phyloP scores from a whole-genome alignment of 352 stramenopile genomes.

The Phytophthora parvispora region DNA sequence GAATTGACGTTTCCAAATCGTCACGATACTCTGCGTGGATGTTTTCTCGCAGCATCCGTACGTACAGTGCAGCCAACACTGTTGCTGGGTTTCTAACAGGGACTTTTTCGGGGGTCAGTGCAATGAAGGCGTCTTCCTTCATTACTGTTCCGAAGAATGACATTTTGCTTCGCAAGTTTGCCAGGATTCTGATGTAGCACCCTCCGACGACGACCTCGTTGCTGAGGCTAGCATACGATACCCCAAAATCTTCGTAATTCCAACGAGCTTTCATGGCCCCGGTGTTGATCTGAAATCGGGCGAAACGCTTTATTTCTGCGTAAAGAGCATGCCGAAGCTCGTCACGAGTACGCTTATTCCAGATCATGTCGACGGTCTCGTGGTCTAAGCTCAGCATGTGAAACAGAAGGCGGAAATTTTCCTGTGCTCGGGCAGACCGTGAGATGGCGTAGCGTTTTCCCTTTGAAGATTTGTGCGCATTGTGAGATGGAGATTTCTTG shows the following conservation, averaged over 20 bases:
- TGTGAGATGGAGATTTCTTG: slow-evolving; percentile 23
- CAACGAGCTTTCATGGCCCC: slow-evolving; percentile 88
- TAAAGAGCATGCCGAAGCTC: slow-evolving; percentile 92
- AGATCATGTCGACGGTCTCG: slow-evolving; percentile 94
- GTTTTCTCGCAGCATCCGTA: slow-evolving; percentile 81
- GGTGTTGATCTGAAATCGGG: slow-evolving; percentile 73
- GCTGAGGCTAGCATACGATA: slow-evolving; percentile 92
- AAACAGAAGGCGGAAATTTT: slow-evolving; percentile 98
- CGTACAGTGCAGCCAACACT: slow-evolving; percentile 73
- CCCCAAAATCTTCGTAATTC: slow-evolving; percentile 97
- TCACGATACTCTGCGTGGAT: slow-evolving; percentile 74
- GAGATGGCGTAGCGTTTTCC: slow-evolving; percentile 23
- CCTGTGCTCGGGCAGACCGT: slow-evolving; percentile 44
- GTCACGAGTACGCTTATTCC: slow-evolving; percentile 91
- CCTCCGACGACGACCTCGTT: slow-evolving; percentile 91
- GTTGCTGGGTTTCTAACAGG: slow-evolving; percentile 56
- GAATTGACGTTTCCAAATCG: slow-evolving; percentile 68
- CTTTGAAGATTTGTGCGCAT: slow-evolving; percentile 25
- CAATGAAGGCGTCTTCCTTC: slow-evolving; percentile 66
- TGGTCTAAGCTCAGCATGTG: slow-evolving; percentile 95
- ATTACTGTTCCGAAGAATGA: slow-evolving; percentile 53
- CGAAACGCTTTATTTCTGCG: slow-evolving; percentile 87
- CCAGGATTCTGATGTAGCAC: slow-evolving; percentile 90
- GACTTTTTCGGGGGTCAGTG: slow-evolving; percentile 64
- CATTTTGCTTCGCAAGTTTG: slow-evolving; percentile 54